A percentile compares a stretch with the other conserved stretches of the same genome.
Conservation (phyloP, 2,329 filamentous ascomycete species). For the Teratosphaeria nubilosa region DNA sequence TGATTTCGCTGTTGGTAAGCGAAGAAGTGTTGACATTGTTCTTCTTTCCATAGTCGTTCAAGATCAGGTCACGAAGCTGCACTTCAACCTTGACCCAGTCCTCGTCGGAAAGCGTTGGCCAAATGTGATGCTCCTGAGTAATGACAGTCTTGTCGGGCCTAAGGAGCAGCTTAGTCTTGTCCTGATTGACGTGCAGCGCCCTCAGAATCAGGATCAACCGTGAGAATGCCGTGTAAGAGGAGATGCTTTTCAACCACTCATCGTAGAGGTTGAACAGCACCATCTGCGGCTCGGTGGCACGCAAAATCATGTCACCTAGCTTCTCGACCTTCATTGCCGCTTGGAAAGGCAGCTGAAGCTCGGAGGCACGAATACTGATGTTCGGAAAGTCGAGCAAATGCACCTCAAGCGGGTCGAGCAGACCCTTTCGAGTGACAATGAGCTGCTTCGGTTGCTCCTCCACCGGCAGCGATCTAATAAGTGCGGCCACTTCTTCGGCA, state of each 20-base stretch:
- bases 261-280: slow-evolving; percentile 98
- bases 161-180: slow-evolving; percentile 93
- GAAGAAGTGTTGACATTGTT: slow-evolving; percentile 99
- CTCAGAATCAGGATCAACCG: slow-evolving; percentile 86
- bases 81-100: slow-evolving; percentile 99
- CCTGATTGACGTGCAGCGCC: slow-evolving; percentile 92
- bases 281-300: slow-evolving; percentile 99
- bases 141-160: slow-evolving; percentile 97
- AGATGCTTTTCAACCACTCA: slow-evolving; percentile 97
- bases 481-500: slow-evolving; percentile 94
- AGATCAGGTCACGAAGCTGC: slow-evolving; percentile 83
- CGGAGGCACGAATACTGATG: slow-evolving; percentile 94
- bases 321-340: slow-evolving; percentile 99
- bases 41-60: slow-evolving; percentile 99
- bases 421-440: slow-evolving; percentile 94
- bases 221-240: slow-evolving; percentile 96
- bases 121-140: slow-evolving; percentile 97
- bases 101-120: slow-evolving; percentile 87
- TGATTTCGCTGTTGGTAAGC: slow-evolving; percentile 90
- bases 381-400: slow-evolving; percentile 98
- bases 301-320: slow-evolving; percentile 95
- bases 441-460: slow-evolving; percentile 99
- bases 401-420: slow-evolving; percentile 92
- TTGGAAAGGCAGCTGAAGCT: slow-evolving; percentile 95
- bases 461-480: slow-evolving; percentile 89